Percentiles rank a stretch among this genome's conserved stretches.
phyloP scores from a whole-genome alignment of 208 protist genomes.

The Trypanosoma mega region DNA sequence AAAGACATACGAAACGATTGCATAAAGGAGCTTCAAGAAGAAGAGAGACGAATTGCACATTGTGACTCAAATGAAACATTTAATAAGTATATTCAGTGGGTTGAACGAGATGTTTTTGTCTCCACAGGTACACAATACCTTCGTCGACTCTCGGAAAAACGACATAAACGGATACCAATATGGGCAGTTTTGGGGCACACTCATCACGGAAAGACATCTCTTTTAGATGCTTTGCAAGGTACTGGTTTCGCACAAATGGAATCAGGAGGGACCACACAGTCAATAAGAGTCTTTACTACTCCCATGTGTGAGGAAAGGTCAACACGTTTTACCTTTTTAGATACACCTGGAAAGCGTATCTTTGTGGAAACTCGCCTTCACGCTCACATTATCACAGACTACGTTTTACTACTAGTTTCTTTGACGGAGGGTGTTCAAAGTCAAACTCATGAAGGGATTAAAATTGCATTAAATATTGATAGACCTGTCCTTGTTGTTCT shows the following conservation, averaged over 20 bases:
- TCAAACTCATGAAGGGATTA: slow-evolving; percentile 86
- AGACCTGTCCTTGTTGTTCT: slow-evolving; percentile 84
- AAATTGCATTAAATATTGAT: slow-evolving; percentile 83
- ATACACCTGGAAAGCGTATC: slow-evolving; percentile 85
- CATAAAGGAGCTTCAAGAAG: slow-evolving; percentile 49
- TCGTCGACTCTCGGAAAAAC: slow-evolving; percentile 29
- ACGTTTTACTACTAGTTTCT: slow-evolving; percentile 78
- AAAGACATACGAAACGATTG: slow-evolving; percentile 35
- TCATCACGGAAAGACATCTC: slow-evolving; percentile 89
- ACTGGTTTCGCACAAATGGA: slow-evolving; percentile 53
- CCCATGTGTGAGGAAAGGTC: slow-evolving; percentile 11
- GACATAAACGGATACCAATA: slow-evolving; percentile 59
- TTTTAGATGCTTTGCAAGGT: slow-evolving; percentile 77
- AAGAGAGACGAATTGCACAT: slow-evolving; percentile 33
- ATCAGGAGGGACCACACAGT: slow-evolving; percentile 78
- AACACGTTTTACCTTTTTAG: slow-evolving; percentile 78
- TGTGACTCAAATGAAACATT: neutral
- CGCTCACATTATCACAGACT: slow-evolving; percentile 68
- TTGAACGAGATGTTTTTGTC: slow-evolving; percentile 81
- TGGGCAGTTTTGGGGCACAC: slow-evolving; percentile 81
- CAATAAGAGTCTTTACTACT: slow-evolving; percentile 69
- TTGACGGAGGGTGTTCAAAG: slow-evolving; percentile 74
- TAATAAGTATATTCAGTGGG: slow-evolving; percentile 71
- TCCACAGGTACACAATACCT: slow-evolving; percentile 68
- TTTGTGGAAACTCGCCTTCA: slow-evolving; percentile 84